These are phyloP conservation scores for Isoetes taiwanensis DNA, from an alignment of 75 land plant genomes.

Conservation along the genomic window DNA sequence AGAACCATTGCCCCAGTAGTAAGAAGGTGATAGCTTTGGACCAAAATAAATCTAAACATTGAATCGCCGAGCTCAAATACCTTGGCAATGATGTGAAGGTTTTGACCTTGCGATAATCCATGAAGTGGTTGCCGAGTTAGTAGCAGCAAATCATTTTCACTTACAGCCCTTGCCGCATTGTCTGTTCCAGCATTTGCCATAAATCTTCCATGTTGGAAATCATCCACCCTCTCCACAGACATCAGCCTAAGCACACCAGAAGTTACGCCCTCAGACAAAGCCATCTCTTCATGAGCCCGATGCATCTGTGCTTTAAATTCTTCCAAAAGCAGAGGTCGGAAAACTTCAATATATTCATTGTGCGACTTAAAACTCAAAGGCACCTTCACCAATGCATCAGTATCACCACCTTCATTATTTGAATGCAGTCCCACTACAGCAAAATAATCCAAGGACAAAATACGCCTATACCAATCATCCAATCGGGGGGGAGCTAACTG, in stretches of 20 bases:
- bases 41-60: neutral
- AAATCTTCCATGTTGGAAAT: constrained; percentile 64
- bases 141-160: constrained; percentile 78
- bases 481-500: constrained; percentile 55
- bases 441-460: constrained; percentile 68
- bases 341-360: constrained; percentile 60
- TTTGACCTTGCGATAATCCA: constrained; percentile 26
- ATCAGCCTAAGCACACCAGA: constrained; percentile 47
- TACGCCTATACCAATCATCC: constrained; percentile 82
- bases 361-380: constrained; percentile 53
- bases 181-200: constrained; percentile 41
- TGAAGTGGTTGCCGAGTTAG: constrained; percentile 54
- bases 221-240: constrained; percentile 80
- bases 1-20: neutral
- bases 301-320: constrained; percentile 84
- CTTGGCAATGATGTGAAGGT: constrained; percentile 83
- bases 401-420: constrained; percentile 15
- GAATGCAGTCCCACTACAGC: constrained; percentile 44
- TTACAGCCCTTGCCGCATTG: constrained; percentile 25
- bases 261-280: constrained; percentile 43
- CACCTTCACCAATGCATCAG: constrained; percentile 36
- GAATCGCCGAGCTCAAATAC: constrained; percentile 24
- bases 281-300: constrained; percentile 41
- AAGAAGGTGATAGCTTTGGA: neutral
- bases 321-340: constrained; percentile 84